Base-by-base conservation (phyloP, 2,329 filamentous ascomycete species). In the Cryphonectria japonica region DNA sequence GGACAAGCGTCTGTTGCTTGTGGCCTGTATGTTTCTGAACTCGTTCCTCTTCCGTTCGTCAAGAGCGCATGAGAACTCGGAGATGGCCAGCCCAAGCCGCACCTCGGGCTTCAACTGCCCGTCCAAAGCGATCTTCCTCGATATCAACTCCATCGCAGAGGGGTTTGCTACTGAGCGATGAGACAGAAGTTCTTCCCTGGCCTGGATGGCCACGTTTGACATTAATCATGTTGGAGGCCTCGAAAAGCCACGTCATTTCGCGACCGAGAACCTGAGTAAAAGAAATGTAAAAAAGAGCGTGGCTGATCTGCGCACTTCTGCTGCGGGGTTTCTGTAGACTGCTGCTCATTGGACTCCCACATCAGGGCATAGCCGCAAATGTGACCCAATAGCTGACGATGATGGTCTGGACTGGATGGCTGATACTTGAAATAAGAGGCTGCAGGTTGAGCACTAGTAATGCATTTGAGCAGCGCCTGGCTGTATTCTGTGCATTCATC, bases 31-130 rank as follows among this genome's bases (percentile, higher is more conserved):
- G 39, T 63, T 37, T 26, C 26, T n/a, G 4, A 63, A 63, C n/a
- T 39, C 34, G 2, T 63, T 43, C n/a, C 11, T 69, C 14, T n/a
- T 50, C 1, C 54, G 37, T 14, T n/a, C n/a, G 22, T 69, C 61
- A 4, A 71, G 66, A 2, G 26, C 26, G 13, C 62, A 41, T 7
- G 41, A n/a, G 3, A 69, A 71, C 1, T 66, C 41, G 3, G 66
- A 71, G 32, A 71, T 41, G 0, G 43, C 66, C 22, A 66, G 2
- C 1, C 69, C 69, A 0, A 71, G 62, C 34, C 69, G 66, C 5
- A 26, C 67, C 19, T 61, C 60, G 19, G 67, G 61, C 19, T 71
- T 71, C 19, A 71, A 8, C 14, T 16, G 13, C 14, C 69, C 52
- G 57, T 43, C 66, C 16, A 71, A 54, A 19, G n/a, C 41, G 1